These are phyloP conservation scores for Tulasnella sp. DNA, from an alignment of 768 basidiomycete species.

Conservation along the genomic window DNA sequence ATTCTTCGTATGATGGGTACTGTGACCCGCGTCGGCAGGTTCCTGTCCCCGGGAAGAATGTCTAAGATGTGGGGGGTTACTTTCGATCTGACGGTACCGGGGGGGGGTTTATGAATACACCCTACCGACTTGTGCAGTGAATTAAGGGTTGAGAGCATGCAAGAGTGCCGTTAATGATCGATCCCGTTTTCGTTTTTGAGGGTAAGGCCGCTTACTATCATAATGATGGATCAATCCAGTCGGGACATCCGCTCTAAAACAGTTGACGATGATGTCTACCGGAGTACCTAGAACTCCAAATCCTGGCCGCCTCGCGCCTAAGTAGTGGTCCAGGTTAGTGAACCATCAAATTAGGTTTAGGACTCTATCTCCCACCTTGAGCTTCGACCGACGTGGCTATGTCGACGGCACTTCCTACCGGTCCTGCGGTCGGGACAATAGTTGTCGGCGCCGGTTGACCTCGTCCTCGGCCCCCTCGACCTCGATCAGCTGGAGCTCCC, in stretches of 20 bases:
- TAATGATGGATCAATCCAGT: conserved; percentile 68
- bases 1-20: conserved; percentile 54
- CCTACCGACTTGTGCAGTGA: neutral
- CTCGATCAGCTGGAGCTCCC: neutral
- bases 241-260: conserved; percentile 59
- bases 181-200: neutral
- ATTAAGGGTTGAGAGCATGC: neutral
- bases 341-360: neutral
- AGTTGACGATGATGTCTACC: conserved; percentile 51
- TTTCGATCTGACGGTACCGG: neutral
- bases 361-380: neutral
- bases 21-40: neutral
- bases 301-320: conserved; percentile 65
- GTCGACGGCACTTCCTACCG: neutral
- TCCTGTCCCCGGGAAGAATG: neutral
- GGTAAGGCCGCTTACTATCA: conserved; percentile 51
- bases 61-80: neutral
- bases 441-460: neutral
- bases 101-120: neutral
- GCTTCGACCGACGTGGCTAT: neutral
- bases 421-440: neutral
- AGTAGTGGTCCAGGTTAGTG: neutral
- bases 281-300: conserved; percentile 56
- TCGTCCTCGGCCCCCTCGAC: neutral
- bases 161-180: neutral